Base-by-base conservation (phyloP, 192 early-diverging fungal species). In the Hyaloraphidium curvatum region DNA sequence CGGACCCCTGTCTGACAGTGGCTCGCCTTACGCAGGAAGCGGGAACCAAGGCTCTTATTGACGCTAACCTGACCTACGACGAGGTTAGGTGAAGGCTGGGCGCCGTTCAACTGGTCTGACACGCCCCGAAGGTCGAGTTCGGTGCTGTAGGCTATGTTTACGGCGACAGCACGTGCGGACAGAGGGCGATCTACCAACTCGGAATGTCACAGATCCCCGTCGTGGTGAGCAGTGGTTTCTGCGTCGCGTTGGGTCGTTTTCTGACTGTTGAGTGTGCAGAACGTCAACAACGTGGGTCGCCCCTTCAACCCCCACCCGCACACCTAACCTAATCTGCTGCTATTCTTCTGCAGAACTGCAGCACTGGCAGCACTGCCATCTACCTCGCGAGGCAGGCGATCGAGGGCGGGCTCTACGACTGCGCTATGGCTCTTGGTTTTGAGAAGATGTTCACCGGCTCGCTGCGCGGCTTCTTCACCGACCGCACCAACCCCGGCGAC, bases 401-500 rank as follows among this genome's bases (percentile, higher is more conserved):
- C 52, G 74, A 67, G 37, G 62, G 61, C 23, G 82, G 82, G 30
- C 48, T 61, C 22, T 37, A 11, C 33, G 9, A 84, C 23, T 79
- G 77, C 54, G 77, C 78, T 27, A 70, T 84, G 68, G 81, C 81
- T 7, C 66, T 84, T 26, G 81, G 79, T 7, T 84, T 84, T 54
- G 81, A 84, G 50, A 79, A 74, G 54, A 84, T 84, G 65, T 23
- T 14, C 13, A 57, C 65, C 3, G 64, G 64, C 17, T 60, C 17
- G 31, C 35, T 25, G 28, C 3, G 13, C 13, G 13, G 22, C 14
- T 30, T 27, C 21, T 55, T 37, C 33, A 37, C 7, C 9, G 33
- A 37, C 33, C 7, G 33, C 9, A n/a, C 7, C 9, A n/a, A 7
- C 9, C 33, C 33, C 33, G n/a, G 9, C 9, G n/a, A 11, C n/a